These are phyloP conservation scores for Mayamaea pseudoterrestris DNA, from an alignment of 108 stramenopile species.

Conservation along the genomic window DNA sequence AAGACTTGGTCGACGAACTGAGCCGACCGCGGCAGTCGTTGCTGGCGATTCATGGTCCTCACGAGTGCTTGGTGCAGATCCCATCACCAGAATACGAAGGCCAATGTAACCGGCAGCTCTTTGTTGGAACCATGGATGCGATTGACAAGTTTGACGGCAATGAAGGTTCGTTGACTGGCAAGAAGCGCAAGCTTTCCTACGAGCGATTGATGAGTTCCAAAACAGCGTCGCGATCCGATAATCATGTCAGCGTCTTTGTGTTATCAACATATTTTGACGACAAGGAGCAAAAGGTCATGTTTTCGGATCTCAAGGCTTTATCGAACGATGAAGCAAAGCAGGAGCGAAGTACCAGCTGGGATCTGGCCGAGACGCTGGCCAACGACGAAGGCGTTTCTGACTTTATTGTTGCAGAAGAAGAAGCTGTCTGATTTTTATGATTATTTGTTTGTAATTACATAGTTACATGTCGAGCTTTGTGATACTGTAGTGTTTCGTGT, in stretches of 20 bases:
- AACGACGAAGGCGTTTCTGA: neutral
- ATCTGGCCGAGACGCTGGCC: neutral
- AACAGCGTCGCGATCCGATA: neutral
- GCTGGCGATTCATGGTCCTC: neutral
- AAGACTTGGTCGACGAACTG: neutral
- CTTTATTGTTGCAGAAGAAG: neutral
- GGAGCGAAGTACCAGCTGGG: neutral
- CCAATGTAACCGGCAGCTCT: conserved; percentile 1
- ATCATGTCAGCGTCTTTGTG: neutral
- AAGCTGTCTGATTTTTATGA: neutral
- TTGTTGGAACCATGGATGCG: neutral
- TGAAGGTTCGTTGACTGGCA: neutral
- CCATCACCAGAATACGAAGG: neutral
- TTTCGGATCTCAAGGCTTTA: no score
- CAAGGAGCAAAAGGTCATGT: neutral
- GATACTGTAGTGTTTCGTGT: neutral
- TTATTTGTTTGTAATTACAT: neutral
- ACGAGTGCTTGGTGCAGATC: neutral
- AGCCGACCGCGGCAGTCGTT: neutral
- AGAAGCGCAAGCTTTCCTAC: neutral
- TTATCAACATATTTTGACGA: neutral
- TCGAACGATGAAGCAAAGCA: neutral
- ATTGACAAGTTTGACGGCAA: neutral
- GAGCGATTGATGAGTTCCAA: neutral
- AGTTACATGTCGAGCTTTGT: neutral